phyloP scores from a whole-genome alignment of 495 filamentous ascomycete species.

The Xylaria intraflava region DNA sequence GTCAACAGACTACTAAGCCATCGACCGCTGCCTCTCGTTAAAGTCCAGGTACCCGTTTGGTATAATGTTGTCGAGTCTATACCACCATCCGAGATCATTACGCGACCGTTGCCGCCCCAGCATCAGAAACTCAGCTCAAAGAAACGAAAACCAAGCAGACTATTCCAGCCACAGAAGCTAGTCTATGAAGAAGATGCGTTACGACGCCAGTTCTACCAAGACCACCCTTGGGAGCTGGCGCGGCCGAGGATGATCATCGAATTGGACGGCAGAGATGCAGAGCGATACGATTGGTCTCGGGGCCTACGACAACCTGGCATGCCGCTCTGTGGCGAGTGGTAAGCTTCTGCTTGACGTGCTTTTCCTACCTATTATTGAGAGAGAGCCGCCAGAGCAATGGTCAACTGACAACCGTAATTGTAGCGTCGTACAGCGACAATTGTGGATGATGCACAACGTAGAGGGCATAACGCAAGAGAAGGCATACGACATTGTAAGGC shows the following conservation, averaged over 20 bases:
- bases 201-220: conserved; percentile 72
- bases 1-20: conserved; percentile 20
- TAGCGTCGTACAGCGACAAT: conserved; percentile 89
- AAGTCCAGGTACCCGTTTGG: conserved; percentile 60
- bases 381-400: neutral
- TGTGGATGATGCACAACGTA: conserved; percentile 69
- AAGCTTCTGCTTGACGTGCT: conserved; percentile 10
- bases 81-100: conserved; percentile 72
- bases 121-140: conserved; percentile 46
- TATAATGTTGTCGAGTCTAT: conserved; percentile 63
- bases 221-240: conserved; percentile 97
- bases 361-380: neutral
- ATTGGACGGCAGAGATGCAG: conserved; percentile 72
- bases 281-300: conserved; percentile 70
- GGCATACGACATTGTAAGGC: conserved; percentile 84
- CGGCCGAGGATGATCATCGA: conserved; percentile 80
- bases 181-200: conserved; percentile 81
- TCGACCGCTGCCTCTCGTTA: conserved; percentile 18
- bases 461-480: conserved; percentile 48
- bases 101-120: conserved; percentile 59
- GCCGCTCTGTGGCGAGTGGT: conserved; percentile 82
- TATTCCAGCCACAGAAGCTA: conserved; percentile 74
- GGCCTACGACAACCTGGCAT: conserved; percentile 69
- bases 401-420: conserved; percentile 6
- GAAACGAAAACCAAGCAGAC: conserved; percentile 54